phyloP scores from a whole-genome alignment of 2,329 filamentous ascomycete species.

The Spiromastix sp. region DNA sequence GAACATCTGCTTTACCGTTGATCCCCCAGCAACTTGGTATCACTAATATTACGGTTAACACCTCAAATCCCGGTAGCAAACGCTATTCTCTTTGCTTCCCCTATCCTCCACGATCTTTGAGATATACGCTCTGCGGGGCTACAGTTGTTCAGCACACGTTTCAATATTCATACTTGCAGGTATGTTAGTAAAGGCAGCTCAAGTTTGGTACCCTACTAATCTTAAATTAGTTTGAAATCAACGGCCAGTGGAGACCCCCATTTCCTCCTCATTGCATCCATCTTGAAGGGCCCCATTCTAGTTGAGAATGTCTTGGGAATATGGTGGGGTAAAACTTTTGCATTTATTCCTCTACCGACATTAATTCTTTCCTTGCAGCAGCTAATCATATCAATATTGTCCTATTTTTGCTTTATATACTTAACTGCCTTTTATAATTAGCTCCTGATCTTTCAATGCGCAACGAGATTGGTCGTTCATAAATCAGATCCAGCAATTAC shows the following conservation, averaged over 20 bases:
- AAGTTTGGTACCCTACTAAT: background rate
- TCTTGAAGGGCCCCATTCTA: conserved; percentile 2
- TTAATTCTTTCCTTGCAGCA: too few relatives aligned
- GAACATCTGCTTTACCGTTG: conserved; percentile 6
- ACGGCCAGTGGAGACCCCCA: conserved; percentile 6
- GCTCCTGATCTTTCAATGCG: too few relatives aligned
- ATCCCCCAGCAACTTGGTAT: conserved; percentile 3
- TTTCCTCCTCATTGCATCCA: conserved; percentile 3
- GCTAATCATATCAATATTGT: too few relatives aligned
- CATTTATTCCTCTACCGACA: conserved; percentile 6
- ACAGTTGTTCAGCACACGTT: conserved; percentile 5
- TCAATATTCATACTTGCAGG: conserved; percentile 7
- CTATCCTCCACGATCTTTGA: conserved; percentile 4
- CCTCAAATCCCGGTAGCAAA: background rate
- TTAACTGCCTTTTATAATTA: too few relatives aligned
- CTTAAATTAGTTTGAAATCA: conserved; percentile 6
- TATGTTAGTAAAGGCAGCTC: background rate
- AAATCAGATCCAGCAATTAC: too few relatives aligned
- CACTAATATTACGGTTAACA: conserved; percentile 2
- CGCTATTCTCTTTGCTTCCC: conserved; percentile 4
- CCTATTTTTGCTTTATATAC: too few relatives aligned
- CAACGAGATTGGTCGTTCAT: too few relatives aligned
- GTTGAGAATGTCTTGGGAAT: conserved; percentile 11
- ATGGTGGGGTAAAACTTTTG: conserved; percentile 7
- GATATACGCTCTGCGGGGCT: conserved; percentile 3